Evolutionary conservation across 495 filamentous ascomycete species (phyloP).

Genomic region (Podospora pseudocomata): DNA sequence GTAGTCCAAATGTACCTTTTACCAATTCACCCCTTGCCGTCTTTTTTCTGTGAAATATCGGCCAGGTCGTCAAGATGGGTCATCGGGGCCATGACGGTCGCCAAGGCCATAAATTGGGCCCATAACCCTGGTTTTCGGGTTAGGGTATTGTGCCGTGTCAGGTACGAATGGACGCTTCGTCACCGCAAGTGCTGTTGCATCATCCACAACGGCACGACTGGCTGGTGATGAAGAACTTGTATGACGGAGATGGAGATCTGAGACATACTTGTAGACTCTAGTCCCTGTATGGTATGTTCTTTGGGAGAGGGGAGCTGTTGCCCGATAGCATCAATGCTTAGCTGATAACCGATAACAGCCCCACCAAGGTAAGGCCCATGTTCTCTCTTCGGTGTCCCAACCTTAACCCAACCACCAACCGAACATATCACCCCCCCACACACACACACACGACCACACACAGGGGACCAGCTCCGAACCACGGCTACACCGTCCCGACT

Average conservation of each 20-base stretch:
- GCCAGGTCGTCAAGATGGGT: neutral
- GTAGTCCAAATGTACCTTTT: neutral
- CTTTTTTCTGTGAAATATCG: neutral
- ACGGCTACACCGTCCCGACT: neutral
- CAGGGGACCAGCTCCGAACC: constrained; percentile 1
- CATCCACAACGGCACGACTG: neutral
- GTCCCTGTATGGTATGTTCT: neutral
- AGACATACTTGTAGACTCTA: neutral
- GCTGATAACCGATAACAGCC: neutral
- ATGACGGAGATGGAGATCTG: neutral
- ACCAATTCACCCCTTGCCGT: neutral
- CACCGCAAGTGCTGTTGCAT: constrained; percentile 2
- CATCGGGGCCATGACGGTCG: neutral
- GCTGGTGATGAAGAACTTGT: neutral
- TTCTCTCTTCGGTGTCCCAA: constrained; percentile 6
- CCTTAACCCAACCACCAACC: constrained; percentile 22
- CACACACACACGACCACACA: neutral
- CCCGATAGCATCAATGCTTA: neutral
- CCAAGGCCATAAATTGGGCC: neutral
- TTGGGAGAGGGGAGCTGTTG: neutral
- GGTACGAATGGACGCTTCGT: neutral
- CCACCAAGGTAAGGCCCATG: constrained; percentile 2
- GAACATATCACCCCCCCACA: neutral
- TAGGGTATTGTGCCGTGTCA: neutral
- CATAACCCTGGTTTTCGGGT: neutral